Evolutionary conservation across 148 eudicot species (phyloP), one percentile per base, ranked within the genome.

Genomic region (Cornus kousa): DNA sequence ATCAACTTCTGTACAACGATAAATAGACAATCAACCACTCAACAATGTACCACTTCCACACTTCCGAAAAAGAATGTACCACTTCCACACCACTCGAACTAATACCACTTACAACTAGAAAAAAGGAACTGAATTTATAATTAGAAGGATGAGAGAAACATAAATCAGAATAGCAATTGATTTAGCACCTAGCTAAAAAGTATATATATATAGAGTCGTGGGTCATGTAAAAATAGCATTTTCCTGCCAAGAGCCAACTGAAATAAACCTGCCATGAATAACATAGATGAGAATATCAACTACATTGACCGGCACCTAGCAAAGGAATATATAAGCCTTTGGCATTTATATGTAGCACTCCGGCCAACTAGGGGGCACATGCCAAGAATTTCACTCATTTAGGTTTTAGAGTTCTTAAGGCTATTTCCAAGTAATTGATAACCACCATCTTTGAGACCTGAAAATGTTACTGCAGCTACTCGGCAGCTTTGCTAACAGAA

Each of bases 31-130:
- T 43, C 48, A 43, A 9, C 48, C 48, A 43, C 10, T 9, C 48
- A 43, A 43, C 48, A 43, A 43, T 43, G 48, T 43, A 43, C 48
- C 48, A 43, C 48, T 43, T 43, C 48, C 48, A 43, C 48, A 6
- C 48, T 43, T 43, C 48, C 10, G 5, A 43, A 4, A 43, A 43
- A 28, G 28, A 43, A 6, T 43, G 48, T 43, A 43, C 48, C 48
- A 43, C 17, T 53, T 53, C 59, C 62, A 73, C 65, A 53, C 35
- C 65, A 73, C 24, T 28, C 28, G 40, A 73, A 55, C 76, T 73
- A 22, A 73, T 7, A 40, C 76, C 73, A 68, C 46, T 43, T 5
- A 6, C 48, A 43, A 6, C 4, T 43, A 9, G 10, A 9, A 43
- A 43, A 43, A 43, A 43, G 48, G 48, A 43, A 43, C 8, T 6